Percentiles rank a stretch among this genome's conserved stretches.
These are phyloP conservation scores for Nitzschia sp. DNA, from an alignment of 108 stramenopile genomes.

Conservation along the genomic window DNA sequence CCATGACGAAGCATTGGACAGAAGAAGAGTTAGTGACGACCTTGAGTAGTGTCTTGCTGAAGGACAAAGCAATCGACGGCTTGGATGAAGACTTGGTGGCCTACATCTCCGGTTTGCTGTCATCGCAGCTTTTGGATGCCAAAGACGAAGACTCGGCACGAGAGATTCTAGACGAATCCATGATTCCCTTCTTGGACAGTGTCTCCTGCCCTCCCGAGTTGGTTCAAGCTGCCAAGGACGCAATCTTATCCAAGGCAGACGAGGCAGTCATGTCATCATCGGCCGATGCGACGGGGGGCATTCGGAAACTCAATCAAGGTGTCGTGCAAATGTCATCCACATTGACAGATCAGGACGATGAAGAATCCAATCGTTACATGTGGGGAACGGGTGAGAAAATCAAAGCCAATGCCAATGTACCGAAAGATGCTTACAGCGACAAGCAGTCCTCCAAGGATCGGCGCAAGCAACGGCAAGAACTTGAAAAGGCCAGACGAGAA, in stretches of 20 bases:
- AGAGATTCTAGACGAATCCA: slow-evolving; percentile 53
- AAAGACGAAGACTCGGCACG: slow-evolving; percentile 23
- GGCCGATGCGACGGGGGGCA: slow-evolving; percentile 3
- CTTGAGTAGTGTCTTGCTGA: slow-evolving; percentile 20
- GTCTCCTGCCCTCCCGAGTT: slow-evolving; percentile 56
- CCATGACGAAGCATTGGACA: slow-evolving; percentile 25
- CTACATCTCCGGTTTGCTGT: slow-evolving; percentile 70
- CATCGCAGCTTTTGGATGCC: slow-evolving; percentile 35
- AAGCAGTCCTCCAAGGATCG: slow-evolving; percentile 74
- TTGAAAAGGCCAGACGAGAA: slow-evolving; percentile 67
- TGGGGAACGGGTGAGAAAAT: slow-evolving; percentile 73
- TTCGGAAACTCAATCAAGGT: slow-evolving; percentile 66
- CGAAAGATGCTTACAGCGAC: slow-evolving; percentile 63
- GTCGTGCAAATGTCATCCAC: slow-evolving; percentile 71
- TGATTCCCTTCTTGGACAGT: slow-evolving; percentile 69
- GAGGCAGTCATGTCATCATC: background rate
- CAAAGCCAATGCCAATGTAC: slow-evolving; percentile 69
- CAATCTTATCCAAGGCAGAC: slow-evolving; percentile 25
- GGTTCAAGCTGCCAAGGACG: slow-evolving; percentile 36
- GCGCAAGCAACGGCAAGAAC: slow-evolving; percentile 72
- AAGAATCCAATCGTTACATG: slow-evolving; percentile 58
- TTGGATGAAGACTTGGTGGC: slow-evolving; percentile 63
- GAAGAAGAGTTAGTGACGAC: slow-evolving; percentile 28
- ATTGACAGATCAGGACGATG: slow-evolving; percentile 56
- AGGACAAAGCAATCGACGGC: slow-evolving; percentile 20